Evolutionary conservation across 805 yeast genomes (phyloP), one percentile per base, ranked within the genome.

Genomic region (Schwanniomyces occidentalis): DNA sequence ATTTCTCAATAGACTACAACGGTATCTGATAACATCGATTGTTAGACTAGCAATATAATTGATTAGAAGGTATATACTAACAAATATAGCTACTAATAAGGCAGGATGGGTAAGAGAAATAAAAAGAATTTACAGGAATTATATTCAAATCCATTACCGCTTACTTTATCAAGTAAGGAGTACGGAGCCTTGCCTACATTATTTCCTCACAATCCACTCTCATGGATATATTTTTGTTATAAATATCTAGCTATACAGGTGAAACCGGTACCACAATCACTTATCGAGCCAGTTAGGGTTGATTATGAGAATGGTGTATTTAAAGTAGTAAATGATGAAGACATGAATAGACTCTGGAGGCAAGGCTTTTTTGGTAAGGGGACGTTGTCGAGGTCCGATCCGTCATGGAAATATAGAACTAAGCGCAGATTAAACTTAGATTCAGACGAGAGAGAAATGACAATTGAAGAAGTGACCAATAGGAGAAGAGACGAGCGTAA

Each of bases 361-460:
- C 73, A 73, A 46, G 99, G 99, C 1, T 93, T 89, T 53, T 93
- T 88, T 54, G 99, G 99, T 5, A 93, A 91, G 52, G 99, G 98
- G 2, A 75, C 77, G 2, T 63, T 89, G 28, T 85, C 96, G 22
- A 69, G 99, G 44, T 84, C 95, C 38, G 97, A 93, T 53, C 96
- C 99, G 0, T 78, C 96, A 0, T 93, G 98, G 97, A 59, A 54
- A 28, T 68, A 65, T n/a, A 69, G 97, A 35, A 78, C 87, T 1
- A 59, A 37, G 23, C 67, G 80, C 30, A 58, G 87, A 26, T 60
- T 85, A 16, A 72, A 74, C 9, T 51, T 76, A 24, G 71, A 57
- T 16, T 14, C 16, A 8, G 71, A 32, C 52, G 38, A 35, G 8
- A 16, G 16, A 2, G 56, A 37, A 29, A 49, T 63, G 13, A 68